These are phyloP conservation scores for Herpetospermum pedunculosum DNA, from an alignment of 306 rosid species.

Conservation along the genomic window DNA sequence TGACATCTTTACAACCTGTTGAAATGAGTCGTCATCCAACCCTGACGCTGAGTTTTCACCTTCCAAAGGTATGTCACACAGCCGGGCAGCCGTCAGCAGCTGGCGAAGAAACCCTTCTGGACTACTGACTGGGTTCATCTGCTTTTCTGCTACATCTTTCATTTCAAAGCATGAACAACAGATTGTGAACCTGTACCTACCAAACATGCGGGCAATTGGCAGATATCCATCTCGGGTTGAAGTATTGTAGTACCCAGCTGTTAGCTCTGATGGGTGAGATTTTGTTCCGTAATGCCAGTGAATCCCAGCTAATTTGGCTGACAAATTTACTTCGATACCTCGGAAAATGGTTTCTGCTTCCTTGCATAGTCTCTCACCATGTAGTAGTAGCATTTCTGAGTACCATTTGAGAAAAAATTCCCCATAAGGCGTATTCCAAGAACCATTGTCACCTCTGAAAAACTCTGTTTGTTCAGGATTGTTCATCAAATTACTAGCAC, in stretches of 20 bases:
- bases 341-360: conserved; percentile 71
- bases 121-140: conserved; percentile 45
- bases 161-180: conserved; percentile 84
- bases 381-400: conserved; percentile 66
- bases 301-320: conserved; percentile 59
- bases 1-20: conserved; percentile 68
- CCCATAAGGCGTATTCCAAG: conserved; percentile 57
- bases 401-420: conserved; percentile 80
- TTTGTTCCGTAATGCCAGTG: conserved; percentile 58
- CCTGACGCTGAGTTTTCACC: conserved; percentile 50
- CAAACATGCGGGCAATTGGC: conserved; percentile 67
- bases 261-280: conserved; percentile 81
- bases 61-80: conserved; percentile 60
- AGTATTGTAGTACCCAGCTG: conserved; percentile 81
- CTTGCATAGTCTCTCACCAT: conserved; percentile 76
- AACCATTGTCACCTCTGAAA: conserved; percentile 41
- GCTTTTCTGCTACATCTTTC: conserved; percentile 35
- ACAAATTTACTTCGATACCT: conserved; percentile 46
- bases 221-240: conserved; percentile 52
- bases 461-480: conserved; percentile 34
- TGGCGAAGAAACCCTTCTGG: conserved; percentile 79
- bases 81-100: conserved; percentile 67
- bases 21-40: conserved; percentile 41
- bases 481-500: conserved; percentile 45
- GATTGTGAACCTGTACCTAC: conserved; percentile 50